phyloP scores from a whole-genome alignment of 805 yeast genomes.

The Ogataea parapolymorpha region DNA sequence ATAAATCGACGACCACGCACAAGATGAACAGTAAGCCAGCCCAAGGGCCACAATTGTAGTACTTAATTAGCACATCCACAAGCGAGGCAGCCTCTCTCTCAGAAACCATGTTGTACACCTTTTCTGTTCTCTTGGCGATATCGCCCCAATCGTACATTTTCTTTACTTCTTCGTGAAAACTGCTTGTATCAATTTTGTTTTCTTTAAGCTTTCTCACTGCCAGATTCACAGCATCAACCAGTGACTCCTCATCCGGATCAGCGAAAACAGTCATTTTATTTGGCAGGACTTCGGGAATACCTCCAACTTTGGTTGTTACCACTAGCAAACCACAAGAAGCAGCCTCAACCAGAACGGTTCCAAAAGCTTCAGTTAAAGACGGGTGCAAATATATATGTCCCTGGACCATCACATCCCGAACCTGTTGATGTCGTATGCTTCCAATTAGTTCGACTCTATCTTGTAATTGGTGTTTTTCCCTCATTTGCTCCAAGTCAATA shows the following conservation, averaged over 20 bases:
- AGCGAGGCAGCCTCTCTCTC: constrained; percentile 35
- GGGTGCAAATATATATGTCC: constrained; percentile 96
- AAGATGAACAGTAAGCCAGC: constrained; percentile 82
- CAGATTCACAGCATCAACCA: constrained; percentile 65
- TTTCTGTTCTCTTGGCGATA: constrained; percentile 81
- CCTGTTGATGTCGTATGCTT: constrained; percentile 86
- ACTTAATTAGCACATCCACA: constrained; percentile 55
- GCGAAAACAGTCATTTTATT: constrained; percentile 91
- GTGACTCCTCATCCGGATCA: constrained; percentile 78
- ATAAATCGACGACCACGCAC: constrained; percentile 76
- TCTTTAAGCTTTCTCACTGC: constrained; percentile 63
- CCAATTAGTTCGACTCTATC: constrained; percentile 86
- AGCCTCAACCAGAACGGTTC: constrained; percentile 95
- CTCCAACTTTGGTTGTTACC: constrained; percentile 95
- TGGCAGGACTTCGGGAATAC: constrained; percentile 95
- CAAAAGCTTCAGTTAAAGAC: constrained; percentile 94
- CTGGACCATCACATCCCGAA: constrained; percentile 84
- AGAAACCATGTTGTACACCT: constrained; percentile 57
- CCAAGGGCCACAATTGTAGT: constrained; percentile 72
- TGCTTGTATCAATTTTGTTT: constrained; percentile 62
- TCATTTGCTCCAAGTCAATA: constrained; percentile 91
- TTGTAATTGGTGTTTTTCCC: constrained; percentile 80
- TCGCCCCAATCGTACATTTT: constrained; percentile 90
- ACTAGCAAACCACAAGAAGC: constrained; percentile 93
- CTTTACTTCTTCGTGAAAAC: constrained; percentile 73